Base-by-base conservation (phyloP, 768 basidiomycete species). In the Lentinula edodes region DNA sequence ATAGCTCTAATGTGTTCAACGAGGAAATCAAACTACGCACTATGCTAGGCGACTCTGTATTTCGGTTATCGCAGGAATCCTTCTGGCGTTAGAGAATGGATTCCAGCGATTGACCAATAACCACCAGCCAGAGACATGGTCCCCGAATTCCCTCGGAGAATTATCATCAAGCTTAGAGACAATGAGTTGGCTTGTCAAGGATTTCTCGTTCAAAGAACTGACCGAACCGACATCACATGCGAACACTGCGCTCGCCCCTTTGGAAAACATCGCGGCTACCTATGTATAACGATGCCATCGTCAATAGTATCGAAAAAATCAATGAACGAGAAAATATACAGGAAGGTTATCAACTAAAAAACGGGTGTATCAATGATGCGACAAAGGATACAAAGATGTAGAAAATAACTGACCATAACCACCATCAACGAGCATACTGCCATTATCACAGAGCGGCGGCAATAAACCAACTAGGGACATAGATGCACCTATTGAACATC, bases 391-490 rank as follows among this genome's bases (percentile, higher is more conserved):
- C 59, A 28, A n/a, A 55, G 28, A 43, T 13, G 16, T 38, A 7
- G 7, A 51, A 23, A n/a, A 34, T 13, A 15, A 76, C 88, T 72
- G 70, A 94, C 91, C 80, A 69, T 94, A 94, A 48, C 91, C 91
- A 39, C 91, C 92, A 66, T 95, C 94, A 6, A 95, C 94, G 15
- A 96, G 78, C 80, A 96, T 87, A 67, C 88, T 89, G 2, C 97
- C 97, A 65, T 95, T 90, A 68, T 98, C 95, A 65, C 93, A 96
- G 8, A 99, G 74, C 0, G 97, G 97, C 3, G 97, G 97, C 5
- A 99, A 78, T 52, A 99, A 79, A 66, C 97, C 97, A 52, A 95
- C 95, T 65, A 99, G 75, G 1, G 95, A 93, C 97, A 99, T 99
- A 1, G 95, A 98, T 16, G 95, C 97, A 58, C 95, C 93, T 90